A percentile compares a stretch with the other conserved stretches of the same genome.
These are phyloP conservation scores for Magnolia sinica DNA, from an alignment of 164 flowering plant species.

Conservation along the genomic window DNA sequence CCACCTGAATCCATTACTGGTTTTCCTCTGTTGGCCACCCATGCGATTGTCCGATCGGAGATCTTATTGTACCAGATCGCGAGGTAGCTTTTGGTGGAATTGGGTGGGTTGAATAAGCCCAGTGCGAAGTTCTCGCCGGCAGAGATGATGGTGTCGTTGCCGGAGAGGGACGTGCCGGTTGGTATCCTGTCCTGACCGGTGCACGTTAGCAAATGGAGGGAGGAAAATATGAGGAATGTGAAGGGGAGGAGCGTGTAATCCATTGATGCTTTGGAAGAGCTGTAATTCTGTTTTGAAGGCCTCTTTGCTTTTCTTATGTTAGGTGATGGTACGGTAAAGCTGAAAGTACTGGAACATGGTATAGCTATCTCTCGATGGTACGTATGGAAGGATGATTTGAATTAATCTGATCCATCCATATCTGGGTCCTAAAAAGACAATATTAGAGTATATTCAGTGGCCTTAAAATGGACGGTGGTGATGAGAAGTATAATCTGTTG, in stretches of 20 bases:
- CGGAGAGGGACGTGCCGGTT: background rate
- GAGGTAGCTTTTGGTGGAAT: slow-evolving; percentile 11
- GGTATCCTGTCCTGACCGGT: background rate
- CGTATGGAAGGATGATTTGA: no score
- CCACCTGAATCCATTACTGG: slow-evolving; percentile 6
- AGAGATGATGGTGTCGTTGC: background rate
- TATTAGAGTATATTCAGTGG: no score
- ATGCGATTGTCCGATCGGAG: background rate
- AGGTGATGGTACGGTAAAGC: no score
- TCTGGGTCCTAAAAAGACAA: no score
- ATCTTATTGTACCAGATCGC: slow-evolving; percentile 19
- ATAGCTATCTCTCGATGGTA: no score
- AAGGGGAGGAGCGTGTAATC: background rate
- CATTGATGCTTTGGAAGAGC: background rate
- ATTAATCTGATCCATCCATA: no score
- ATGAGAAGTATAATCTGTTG: no score
- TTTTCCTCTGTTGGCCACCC: slow-evolving; percentile 12
- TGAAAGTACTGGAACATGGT: no score
- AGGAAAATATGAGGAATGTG: background rate
- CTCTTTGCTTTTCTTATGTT: no score
- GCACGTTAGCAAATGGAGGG: background rate
- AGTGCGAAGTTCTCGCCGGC: background rate
- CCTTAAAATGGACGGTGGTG: no score
- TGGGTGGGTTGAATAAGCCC: slow-evolving; percentile 13
- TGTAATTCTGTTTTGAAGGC: no score